Conservation (phyloP, 2,329 filamentous ascomycete species). For the Didymella pinodella region DNA sequence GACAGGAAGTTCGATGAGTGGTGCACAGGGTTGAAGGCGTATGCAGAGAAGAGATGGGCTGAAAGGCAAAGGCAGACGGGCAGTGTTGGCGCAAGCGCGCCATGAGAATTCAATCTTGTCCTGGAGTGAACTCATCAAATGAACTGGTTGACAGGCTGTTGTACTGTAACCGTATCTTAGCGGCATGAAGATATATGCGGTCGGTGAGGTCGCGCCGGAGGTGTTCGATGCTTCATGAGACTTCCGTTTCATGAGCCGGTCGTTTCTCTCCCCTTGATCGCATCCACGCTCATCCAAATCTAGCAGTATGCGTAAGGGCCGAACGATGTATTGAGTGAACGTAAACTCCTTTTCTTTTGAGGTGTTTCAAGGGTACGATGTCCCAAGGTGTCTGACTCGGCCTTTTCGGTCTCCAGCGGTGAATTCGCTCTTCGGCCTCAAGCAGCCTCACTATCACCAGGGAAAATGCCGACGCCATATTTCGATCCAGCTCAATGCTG, state of each 20-base stretch:
- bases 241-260: no score
- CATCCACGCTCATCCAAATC: no score
- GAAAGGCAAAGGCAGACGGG: not conserved
- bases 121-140: not conserved
- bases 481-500: not conserved
- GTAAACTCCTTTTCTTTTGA: no score
- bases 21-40: conserved; percentile 31
- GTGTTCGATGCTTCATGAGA: not conserved
- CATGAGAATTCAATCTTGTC: not conserved
- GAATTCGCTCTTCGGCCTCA: conserved; percentile 1
- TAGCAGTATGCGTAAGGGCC: no score
- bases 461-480: not conserved
- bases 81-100: not conserved
- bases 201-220: not conserved
- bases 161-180: no score
- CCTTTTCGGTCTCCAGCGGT: conserved; percentile 3
- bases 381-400: not conserved
- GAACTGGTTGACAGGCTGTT: not conserved
- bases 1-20: conserved; percentile 28
- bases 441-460: not conserved
- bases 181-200: not conserved
- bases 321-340: no score
- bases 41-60: conserved; percentile 23
- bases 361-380: no score
- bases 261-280: no score